Percentiles rank a stretch among this genome's conserved stretches.
phyloP scores from a whole-genome alignment of 2,329 filamentous ascomycete genomes.

The Penicillium digitatum region DNA sequence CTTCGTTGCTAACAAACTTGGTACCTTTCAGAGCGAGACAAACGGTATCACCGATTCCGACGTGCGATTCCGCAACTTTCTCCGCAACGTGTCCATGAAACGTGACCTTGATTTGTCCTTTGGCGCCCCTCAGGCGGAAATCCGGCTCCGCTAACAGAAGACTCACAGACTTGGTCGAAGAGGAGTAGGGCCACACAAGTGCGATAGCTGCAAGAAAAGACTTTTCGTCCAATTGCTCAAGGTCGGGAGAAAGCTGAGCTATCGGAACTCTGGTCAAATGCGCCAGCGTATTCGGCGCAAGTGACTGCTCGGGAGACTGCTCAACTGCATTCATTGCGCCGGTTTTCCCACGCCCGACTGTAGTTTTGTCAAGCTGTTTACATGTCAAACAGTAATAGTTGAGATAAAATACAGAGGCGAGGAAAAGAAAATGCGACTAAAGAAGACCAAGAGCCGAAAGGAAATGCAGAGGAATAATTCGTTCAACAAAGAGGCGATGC shows the following conservation, averaged over 20 bases:
- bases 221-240: constrained; percentile 25
- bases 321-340: constrained; percentile 29
- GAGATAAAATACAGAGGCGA: background rate
- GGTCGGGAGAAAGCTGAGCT: constrained; percentile 39
- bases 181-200: constrained; percentile 88
- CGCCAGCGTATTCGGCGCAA: constrained; percentile 21
- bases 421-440: background rate
- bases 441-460: background rate
- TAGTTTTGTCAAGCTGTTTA: constrained; percentile 1
- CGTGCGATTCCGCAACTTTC: constrained; percentile 60
- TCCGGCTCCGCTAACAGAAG: constrained; percentile 82
- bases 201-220: constrained; percentile 69
- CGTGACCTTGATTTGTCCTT: constrained; percentile 75
- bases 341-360: constrained; percentile 8
- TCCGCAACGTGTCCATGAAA: constrained; percentile 69
- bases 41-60: constrained; percentile 77
- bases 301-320: constrained; percentile 22
- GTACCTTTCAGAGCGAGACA: constrained; percentile 65
- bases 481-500: constrained; percentile 1
- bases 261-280: constrained; percentile 35
- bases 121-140: constrained; percentile 69
- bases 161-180: constrained; percentile 66
- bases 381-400: constrained; percentile 1
- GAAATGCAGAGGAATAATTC: background rate
- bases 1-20: constrained; percentile 57